A percentile compares a stretch with the other conserved stretches of the same genome.
These are phyloP conservation scores for Magnusiomyces sp. DNA, from an alignment of 1,139 yeast species.

Conservation along the genomic window DNA sequence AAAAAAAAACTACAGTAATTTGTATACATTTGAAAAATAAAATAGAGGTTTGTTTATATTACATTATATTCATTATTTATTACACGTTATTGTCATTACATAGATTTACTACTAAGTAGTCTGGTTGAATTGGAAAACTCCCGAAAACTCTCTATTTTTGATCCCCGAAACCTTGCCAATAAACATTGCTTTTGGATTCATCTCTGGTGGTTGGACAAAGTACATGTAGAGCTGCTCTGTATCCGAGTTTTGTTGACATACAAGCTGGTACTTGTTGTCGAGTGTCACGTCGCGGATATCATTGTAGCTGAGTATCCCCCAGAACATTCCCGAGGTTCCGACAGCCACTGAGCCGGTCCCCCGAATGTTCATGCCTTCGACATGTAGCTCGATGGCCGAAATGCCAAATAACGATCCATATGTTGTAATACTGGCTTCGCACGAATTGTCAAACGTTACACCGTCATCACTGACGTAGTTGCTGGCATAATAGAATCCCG, in stretches of 20 bases:
- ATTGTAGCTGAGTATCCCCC: not conserved
- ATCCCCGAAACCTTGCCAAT: not conserved
- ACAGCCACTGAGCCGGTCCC: not conserved
- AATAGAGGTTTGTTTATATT: constrained; percentile 7
- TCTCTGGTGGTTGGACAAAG: constrained; percentile 3
- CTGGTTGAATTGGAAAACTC: constrained; percentile 1
- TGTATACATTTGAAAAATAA: not conserved
- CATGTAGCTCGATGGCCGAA: not conserved
- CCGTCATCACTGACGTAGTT: constrained; percentile 1
- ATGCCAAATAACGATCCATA: constrained; percentile 1
- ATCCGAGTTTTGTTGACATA: not conserved
- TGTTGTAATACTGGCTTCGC: not conserved
- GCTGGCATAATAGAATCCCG: not conserved
- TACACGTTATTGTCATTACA: not conserved
- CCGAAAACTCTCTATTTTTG: constrained; percentile 1
- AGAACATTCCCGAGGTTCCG: not conserved
- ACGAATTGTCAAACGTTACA: not conserved
- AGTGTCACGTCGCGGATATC: not conserved
- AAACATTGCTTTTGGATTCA: constrained; percentile 2
- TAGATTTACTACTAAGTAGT: not conserved
- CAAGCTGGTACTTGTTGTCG: constrained; percentile 1
- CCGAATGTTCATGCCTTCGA: not conserved
- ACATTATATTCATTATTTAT: constrained; percentile 3
- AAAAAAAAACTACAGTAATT: not conserved
- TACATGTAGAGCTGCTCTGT: not conserved